Evolutionary conservation across 768 basidiomycete species (phyloP), one percentile per base, ranked within the genome.

Genomic region (Phanerochaete carnosa): DNA sequence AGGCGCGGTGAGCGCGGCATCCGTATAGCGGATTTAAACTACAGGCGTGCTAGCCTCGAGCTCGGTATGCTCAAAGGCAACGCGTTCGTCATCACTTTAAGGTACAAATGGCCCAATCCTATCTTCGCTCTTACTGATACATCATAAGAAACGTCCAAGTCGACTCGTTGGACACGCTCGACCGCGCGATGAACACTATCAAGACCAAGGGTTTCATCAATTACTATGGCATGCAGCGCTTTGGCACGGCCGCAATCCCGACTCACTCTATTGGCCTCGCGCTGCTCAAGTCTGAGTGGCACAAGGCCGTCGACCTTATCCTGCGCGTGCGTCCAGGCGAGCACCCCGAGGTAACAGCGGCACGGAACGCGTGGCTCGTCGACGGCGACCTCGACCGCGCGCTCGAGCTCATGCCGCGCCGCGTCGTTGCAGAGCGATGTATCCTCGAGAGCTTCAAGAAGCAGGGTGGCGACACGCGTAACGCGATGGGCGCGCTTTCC

Each of bases 191-290:
- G 80, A 78, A 81, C 33, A 89, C 84, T 16, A 80, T 98, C 55
- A 92, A 94, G 72, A 74, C 81, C 56, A 85, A 84, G 60, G 97
- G 97, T 0, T 99, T 98, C 74, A 93, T 99, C 72, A 99, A 99
- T 71, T 99, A 98, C 70, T 99, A 97, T 70, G 95, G 94, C 47
- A 98, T 99, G 96, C 97, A 99, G 69, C 89, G 97, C 12, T 99
- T 99, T 75, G 97, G 97, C 51, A 98, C 95, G 1, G 94, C 97
- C 16, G 88, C 94, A 32, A 88, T 98, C 39, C 95, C 96, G 3
- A 98, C 97, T 0, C 97, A 99, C 69, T 79, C 90, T 1, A 95
- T 98, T 58, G 97, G 97, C 19, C 82, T 98, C 22, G 91, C 94
- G 3, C 78, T 99, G 39, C 81, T 99, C 25, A 86, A 85, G 67